Percentiles rank a stretch among this genome's conserved stretches.
Evolutionary conservation across 169 alveolate genomes (phyloP).

Genomic region (Plasmodium fragile): DNA sequence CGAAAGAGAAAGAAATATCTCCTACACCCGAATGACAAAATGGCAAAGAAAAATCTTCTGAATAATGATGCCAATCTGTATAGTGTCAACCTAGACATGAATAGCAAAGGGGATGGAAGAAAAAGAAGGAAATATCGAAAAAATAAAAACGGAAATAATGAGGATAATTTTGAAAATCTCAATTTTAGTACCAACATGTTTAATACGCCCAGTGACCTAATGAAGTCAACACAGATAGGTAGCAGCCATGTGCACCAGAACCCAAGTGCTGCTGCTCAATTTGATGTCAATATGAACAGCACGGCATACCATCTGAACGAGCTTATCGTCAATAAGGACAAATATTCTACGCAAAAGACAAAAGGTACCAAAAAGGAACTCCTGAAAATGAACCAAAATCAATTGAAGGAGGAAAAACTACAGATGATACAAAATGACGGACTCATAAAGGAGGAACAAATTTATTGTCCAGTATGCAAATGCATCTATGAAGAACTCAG

Average conservation of each 20-base stretch:
- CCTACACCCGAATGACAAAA: neutral
- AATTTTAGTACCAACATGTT: neutral
- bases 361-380: neutral
- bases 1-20: constrained; percentile 29
- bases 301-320: neutral
- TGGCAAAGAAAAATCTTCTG: neutral
- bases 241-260: neutral
- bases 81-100: neutral
- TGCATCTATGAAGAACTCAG: constrained; percentile 83
- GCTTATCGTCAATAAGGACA: neutral
- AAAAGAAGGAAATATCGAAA: constrained; percentile 26
- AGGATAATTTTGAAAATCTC: neutral
- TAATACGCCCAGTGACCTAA: neutral
- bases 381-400: constrained; percentile 52
- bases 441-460: constrained; percentile 79
- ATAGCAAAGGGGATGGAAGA: constrained; percentile 12
- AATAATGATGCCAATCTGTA: neutral
- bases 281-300: neutral
- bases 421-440: constrained; percentile 76
- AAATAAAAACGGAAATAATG: constrained; percentile 11
- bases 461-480: constrained; percentile 85
- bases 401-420: constrained; percentile 81
- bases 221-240: neutral
- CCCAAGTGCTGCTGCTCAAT: neutral
- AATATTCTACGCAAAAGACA: neutral